These are phyloP conservation scores for Capsicum baccatum DNA, from an alignment of 257 asterid species.

Conservation along the genomic window DNA sequence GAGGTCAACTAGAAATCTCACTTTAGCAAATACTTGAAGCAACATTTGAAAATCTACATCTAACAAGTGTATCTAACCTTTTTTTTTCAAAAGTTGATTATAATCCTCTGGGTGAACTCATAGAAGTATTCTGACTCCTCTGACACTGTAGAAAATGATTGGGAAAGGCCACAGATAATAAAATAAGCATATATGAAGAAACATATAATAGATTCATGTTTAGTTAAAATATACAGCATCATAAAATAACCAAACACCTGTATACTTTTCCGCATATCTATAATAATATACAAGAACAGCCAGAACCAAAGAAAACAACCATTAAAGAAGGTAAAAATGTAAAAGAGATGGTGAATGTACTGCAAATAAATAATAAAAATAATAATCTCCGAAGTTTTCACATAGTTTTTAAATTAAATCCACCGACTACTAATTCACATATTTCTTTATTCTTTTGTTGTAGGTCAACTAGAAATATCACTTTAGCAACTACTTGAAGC, in stretches of 20 bases:
- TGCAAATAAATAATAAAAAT: neutral
- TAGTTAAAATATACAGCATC: constrained; percentile 20
- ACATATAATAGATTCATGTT: neutral
- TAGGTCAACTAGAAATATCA: constrained; percentile 3
- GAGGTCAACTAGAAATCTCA: constrained; percentile 6
- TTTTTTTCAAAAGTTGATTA: constrained; percentile 68
- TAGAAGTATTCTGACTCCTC: constrained; percentile 84
- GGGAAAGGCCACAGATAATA: neutral
- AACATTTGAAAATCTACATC: neutral
- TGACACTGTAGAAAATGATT: constrained; percentile 38
- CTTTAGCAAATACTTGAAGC: constrained; percentile 22
- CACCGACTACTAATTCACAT: constrained; percentile 1
- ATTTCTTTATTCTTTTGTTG: neutral
- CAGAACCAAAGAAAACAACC: neutral
- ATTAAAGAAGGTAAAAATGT: constrained; percentile 8
- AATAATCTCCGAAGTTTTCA: neutral
- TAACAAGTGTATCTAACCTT: constrained; percentile 38
- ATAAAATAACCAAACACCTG: constrained; percentile 7
- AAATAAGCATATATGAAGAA: constrained; percentile 7
- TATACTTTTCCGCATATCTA: neutral
- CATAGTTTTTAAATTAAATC: neutral
- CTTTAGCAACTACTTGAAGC: constrained; percentile 23
- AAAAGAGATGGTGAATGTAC: neutral
- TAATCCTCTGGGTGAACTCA: constrained; percentile 91
- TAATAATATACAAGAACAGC: constrained; percentile 17